Conservation (phyloP, 2,329 filamentous ascomycete genomes). For the Juglanconis juglandina region DNA sequence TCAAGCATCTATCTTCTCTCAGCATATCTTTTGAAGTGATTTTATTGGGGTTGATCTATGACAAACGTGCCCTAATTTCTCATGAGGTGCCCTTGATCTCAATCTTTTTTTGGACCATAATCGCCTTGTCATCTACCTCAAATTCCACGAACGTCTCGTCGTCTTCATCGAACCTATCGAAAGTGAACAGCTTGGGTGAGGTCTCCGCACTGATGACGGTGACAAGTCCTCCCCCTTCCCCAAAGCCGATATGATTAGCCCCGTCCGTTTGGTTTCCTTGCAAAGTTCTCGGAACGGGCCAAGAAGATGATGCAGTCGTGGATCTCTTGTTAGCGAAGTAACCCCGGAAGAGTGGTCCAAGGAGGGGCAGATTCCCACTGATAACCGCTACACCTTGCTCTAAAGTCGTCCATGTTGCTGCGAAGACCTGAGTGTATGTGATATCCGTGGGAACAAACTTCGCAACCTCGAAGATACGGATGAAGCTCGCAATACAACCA, state of each 20-base stretch:
- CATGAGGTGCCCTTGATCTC: not conserved
- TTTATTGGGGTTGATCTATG: no score
- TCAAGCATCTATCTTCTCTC: no score
- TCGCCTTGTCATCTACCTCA: conserved; percentile 8
- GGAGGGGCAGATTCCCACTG: conserved; percentile 12
- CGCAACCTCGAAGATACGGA: conserved; percentile 10
- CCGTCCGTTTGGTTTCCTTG: not conserved
- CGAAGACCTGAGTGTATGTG: conserved; percentile 16
- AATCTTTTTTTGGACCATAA: conserved; percentile 13
- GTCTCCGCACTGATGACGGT: not conserved
- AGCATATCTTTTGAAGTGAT: no score
- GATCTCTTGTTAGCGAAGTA: conserved; percentile 12
- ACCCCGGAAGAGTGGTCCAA: conserved; percentile 12
- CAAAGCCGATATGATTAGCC: not conserved
- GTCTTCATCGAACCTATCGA: conserved; percentile 2
- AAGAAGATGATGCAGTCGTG: not conserved
- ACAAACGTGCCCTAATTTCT: no score
- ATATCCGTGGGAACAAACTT: conserved; percentile 13
- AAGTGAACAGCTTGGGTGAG: not conserved
- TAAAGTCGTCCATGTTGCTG: conserved; percentile 19
- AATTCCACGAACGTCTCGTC: conserved; percentile 1
- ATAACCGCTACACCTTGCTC: conserved; percentile 13
- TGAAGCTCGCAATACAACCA: conserved; percentile 11
- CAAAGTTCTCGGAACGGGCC: not conserved
- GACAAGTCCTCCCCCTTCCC: not conserved